Evolutionary conservation across 2,329 filamentous ascomycete genomes (phyloP).

Genomic region (Fusarium sp.): DNA sequence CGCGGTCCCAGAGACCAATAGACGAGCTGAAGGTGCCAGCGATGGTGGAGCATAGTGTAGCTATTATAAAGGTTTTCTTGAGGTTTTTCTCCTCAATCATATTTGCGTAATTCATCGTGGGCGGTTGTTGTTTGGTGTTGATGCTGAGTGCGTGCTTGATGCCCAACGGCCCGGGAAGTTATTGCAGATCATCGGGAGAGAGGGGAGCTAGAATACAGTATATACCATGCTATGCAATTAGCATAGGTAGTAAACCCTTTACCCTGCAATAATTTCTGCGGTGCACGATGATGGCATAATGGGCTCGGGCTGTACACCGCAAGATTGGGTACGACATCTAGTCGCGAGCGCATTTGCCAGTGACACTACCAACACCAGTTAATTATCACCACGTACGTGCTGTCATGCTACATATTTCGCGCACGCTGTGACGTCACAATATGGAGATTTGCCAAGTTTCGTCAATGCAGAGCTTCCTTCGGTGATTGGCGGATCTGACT

Average conservation of each 20-base stretch:
- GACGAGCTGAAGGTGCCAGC: conserved; percentile 50
- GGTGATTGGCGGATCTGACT: conserved; percentile 15
- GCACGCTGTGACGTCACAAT: conserved; percentile 24
- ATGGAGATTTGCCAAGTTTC: conserved; percentile 30
- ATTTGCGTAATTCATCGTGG: conserved; percentile 44
- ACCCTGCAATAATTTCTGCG: neutral
- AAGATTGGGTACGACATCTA: conserved; percentile 1
- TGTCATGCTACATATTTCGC: conserved; percentile 27
- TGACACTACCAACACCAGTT: neutral
- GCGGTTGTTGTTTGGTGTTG: neutral
- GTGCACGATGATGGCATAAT: conserved; percentile 37
- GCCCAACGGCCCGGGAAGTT: conserved; percentile 18
- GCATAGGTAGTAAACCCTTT: too few species aligned
- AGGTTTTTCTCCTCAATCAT: conserved; percentile 50
- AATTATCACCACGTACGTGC: neutral
- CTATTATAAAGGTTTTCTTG: conserved; percentile 51
- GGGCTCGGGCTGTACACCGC: conserved; percentile 19
- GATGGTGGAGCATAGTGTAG: conserved; percentile 46
- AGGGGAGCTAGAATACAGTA: conserved; percentile 7
- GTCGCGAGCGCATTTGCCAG: neutral
- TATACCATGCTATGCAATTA: neutral
- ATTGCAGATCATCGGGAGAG: conserved; percentile 20
- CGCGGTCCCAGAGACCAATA: conserved; percentile 48
- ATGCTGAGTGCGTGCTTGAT: conserved; percentile 12
- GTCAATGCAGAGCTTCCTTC: neutral